Conservation (phyloP, 805 yeast species). For the Kazachstania martiniae region DNA sequence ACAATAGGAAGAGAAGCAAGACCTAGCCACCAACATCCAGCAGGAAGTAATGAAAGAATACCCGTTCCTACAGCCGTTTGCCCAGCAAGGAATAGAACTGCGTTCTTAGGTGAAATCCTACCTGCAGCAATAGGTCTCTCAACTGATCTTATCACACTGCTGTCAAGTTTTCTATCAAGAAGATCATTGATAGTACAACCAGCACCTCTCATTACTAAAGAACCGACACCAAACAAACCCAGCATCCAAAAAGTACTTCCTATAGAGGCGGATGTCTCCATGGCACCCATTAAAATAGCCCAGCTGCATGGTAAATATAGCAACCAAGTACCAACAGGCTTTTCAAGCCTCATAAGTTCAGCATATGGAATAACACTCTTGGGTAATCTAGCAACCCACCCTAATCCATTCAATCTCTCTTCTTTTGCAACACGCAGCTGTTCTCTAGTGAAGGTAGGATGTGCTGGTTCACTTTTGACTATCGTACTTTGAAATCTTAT, state of each 20-base stretch:
- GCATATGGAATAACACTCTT: conserved; percentile 76
- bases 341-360: conserved; percentile 81
- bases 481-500: conserved; percentile 3
- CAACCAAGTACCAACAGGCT: conserved; percentile 91
- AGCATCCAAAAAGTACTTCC: conserved; percentile 50
- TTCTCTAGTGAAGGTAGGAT: conserved; percentile 17
- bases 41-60: conserved; percentile 62
- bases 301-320: conserved; percentile 79
- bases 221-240: conserved; percentile 69
- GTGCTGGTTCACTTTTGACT: too few species aligned
- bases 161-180: conserved; percentile 72
- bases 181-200: conserved; percentile 95
- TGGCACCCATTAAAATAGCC: conserved; percentile 89
- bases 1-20: conserved; percentile 72
- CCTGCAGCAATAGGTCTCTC: conserved; percentile 93
- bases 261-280: conserved; percentile 57
- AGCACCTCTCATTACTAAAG: conserved; percentile 91
- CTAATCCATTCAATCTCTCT: conserved; percentile 39
- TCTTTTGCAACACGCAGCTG: conserved; percentile 33
- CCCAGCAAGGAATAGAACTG: conserved; percentile 55
- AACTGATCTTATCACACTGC: conserved; percentile 76
- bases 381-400: conserved; percentile 55
- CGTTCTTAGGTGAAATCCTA: conserved; percentile 59
- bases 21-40: conserved; percentile 73
- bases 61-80: conserved; percentile 69